Base-by-base conservation (phyloP, 2,329 filamentous ascomycete genomes). In the Truncatella angustata region DNA sequence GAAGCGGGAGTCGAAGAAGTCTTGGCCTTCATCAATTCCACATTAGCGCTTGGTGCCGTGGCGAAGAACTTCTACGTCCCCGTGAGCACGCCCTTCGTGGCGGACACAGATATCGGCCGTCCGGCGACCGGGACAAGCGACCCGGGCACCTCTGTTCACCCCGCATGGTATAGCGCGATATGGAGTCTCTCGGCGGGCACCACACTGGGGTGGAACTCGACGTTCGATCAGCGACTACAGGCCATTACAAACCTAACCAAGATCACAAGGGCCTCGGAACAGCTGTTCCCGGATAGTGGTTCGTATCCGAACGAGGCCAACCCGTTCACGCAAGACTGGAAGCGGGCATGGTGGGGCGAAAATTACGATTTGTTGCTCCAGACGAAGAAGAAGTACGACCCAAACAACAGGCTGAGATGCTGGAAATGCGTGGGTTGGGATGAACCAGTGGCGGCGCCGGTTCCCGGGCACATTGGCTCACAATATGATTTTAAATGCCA, bases 221-320 rank as follows among this genome's bases (percentile, higher is more conserved):
- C 57, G 7, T 59, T 55, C 23, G 53, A 54, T 7, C 50, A 57
- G 14, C 56, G 60, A 14, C 18, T 61, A 20, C 49, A 55, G 46
- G 57, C 42, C 18, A 45, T 63, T 23, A 57, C 56, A 4, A 49
- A 49, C 2, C 36, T 58, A 4, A 56, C 57, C 7, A 54, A 30
- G 7, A 49, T 43, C 3, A 60, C 57, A 4, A 21, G 51, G 14
- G 53, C 57, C 10, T 49, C 49, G 3, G 58, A 63, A 24, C 34
- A 54, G 16, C 28, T 62, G 18, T 43, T 24, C 23, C 40, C 40
- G 4, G 63, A 65, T 5, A 66, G 65, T 26, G 72, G 73, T 3
- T 63, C 67, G 11, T 75, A 74, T 56, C 58, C 66, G 42, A 74
- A 72, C 55, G 72, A 75, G 59, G 70, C 63, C 4, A 67, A 73